phyloP scores from a whole-genome alignment of 2,329 filamentous ascomycete species.

The Sporothrix protearum region DNA sequence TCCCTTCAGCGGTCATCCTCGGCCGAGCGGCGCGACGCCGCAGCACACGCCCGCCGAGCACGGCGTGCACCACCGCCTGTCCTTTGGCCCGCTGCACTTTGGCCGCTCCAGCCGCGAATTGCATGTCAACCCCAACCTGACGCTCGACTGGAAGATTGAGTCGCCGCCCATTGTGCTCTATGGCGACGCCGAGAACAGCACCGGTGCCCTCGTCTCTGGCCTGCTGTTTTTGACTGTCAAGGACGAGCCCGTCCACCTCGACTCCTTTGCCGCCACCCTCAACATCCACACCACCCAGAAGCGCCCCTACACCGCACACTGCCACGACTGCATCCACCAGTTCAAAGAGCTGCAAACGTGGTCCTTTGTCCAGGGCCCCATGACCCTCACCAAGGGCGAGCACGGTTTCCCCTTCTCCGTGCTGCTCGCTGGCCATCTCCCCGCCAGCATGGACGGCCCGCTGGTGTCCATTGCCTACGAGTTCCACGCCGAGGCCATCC shows the following conservation, averaged over 20 bases:
- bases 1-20: slow-evolving; percentile 25
- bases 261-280: slow-evolving; percentile 69
- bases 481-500: slow-evolving; percentile 64
- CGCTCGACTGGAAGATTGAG: slow-evolving; percentile 64
- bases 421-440: slow-evolving; percentile 79
- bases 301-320: slow-evolving; percentile 76
- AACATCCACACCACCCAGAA: slow-evolving; percentile 70
- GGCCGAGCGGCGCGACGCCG: slow-evolving; percentile 31
- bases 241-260: slow-evolving; percentile 63
- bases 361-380: slow-evolving; percentile 64
- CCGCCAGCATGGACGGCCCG: slow-evolving; percentile 72
- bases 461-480: slow-evolving; percentile 74
- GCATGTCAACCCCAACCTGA: slow-evolving; percentile 40
- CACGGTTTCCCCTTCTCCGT: slow-evolving; percentile 89
- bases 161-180: slow-evolving; percentile 84
- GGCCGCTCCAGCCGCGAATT: slow-evolving; percentile 43
- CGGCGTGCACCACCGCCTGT: slow-evolving; percentile 42
- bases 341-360: slow-evolving; percentile 73
- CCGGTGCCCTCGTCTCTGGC: slow-evolving; percentile 80
- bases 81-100: slow-evolving; percentile 44
- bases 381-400: slow-evolving; percentile 51
- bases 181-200: slow-evolving; percentile 68
- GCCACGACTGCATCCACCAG: slow-evolving; percentile 69
- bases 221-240: slow-evolving; percentile 71
- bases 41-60: slow-evolving; percentile 35